Evolutionary conservation across 352 stramenopile species (phyloP).

Genomic region (Phytophthora lateralis): DNA sequence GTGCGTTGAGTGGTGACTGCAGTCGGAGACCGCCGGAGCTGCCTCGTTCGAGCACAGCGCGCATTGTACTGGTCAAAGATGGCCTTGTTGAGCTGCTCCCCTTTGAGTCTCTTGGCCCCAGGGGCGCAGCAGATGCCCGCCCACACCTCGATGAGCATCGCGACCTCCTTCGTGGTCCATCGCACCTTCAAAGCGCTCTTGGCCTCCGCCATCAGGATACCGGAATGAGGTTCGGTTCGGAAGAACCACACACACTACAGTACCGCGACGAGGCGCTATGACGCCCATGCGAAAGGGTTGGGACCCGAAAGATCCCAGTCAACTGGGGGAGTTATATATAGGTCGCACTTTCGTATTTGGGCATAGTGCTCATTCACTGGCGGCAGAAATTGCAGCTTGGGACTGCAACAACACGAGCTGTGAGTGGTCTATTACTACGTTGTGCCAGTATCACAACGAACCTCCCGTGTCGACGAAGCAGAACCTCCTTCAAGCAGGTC

Average conservation of each 20-base stretch:
- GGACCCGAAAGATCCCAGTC: not conserved
- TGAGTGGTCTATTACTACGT: not conserved
- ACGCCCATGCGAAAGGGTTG: not conserved
- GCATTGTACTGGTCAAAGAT: slow-evolving; percentile 26
- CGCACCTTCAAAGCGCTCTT: slow-evolving; percentile 22
- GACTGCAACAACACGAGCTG: too few species aligned
- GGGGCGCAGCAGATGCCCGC: slow-evolving; percentile 8
- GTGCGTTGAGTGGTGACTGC: slow-evolving; percentile 24
- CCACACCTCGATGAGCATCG: slow-evolving; percentile 27
- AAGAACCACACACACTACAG: not conserved
- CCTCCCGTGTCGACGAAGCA: slow-evolving; percentile 2
- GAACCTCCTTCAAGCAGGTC: slow-evolving; percentile 3
- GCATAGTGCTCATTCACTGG: too few species aligned
- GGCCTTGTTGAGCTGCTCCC: slow-evolving; percentile 10
- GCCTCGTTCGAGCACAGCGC: slow-evolving; percentile 11
- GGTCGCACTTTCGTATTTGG: too few species aligned
- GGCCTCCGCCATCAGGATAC: slow-evolving; percentile 8
- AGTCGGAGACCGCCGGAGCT: slow-evolving; percentile 16
- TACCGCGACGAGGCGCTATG: not conserved
- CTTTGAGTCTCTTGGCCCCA: not conserved
- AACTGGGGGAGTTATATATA: too few species aligned
- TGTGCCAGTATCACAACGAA: not conserved
- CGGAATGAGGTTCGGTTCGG: not conserved
- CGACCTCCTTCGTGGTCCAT: slow-evolving; percentile 18
- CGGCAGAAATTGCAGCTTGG: too few species aligned